Base-by-base conservation (phyloP, 2,329 filamentous ascomycete species). In the Dothiorella sarmentorum region DNA sequence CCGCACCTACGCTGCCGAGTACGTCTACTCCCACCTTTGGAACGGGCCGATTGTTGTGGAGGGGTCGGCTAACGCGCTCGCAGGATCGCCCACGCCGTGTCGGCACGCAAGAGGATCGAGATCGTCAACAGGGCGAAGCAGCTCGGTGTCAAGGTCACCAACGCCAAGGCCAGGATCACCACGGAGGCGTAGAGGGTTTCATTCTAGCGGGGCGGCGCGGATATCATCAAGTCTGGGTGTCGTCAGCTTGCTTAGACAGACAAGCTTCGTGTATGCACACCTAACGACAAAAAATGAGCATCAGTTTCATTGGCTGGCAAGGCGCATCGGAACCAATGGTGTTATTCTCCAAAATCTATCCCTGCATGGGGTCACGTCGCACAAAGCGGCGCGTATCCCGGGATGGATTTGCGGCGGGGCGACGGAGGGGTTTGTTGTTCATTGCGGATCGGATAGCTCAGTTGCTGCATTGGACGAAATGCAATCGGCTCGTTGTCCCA, bases 61-160 rank as follows among this genome's bases (percentile, higher is more conserved):
- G 24, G 44, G 24, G 31, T 49, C 22, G 45, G 18, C 47, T 69
- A 61, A 64, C 55, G 26, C 42, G 27, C 59, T 26, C 44, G 22
- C 70, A 97, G 92, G 86, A 99, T 99, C 78, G 90, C 89, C 78
- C 91, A 96, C 85, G 89, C 90, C 79, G 94, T 99, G 78, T 99
- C 94, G 65, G 96, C 94, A 76, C 86, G 93, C 81, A 99, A 99
- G 90, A 87, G 94, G 80, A 88, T 99, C 80, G 92, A 97, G 75
- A 99, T 99, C 81, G 87, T 99, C 74, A 85, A 90, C 75, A 90
- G 93, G 79, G 94, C 94, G 68, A 97, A 97, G 90, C 88, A 96
- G 81, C 83, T 99, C 75, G 91, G 92, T 76, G 94, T 99, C 78
- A 99, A 99, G 90, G 93, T 99, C 79, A 99, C 94, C 77, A 99